Base-by-base conservation (phyloP, 2,329 filamentous ascomycete genomes). In the Aspergillus sp. region DNA sequence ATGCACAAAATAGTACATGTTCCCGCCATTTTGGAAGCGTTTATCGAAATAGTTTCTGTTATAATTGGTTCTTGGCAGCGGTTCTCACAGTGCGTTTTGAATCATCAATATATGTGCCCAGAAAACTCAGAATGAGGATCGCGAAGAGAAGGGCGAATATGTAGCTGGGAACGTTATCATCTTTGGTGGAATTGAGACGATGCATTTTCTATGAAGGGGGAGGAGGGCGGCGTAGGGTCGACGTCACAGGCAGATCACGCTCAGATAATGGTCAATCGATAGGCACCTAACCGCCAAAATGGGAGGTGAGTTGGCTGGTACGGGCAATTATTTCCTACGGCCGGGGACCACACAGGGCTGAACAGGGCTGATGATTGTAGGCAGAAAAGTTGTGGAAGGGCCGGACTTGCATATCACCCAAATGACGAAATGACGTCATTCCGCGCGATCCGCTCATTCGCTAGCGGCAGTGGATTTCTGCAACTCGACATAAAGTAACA, bases 1-100 rank as follows among this genome's bases (percentile, higher is more conserved):
- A 79, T 55, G 50, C 74, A 67, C 26, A 78, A 57, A 43, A 70
- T 71, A 16, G 74, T 73, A 46, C 60, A 62, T 11, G 63, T 56
- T 22, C 65, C 67, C n/a, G 65, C 64, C 65, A 70, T 70, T 42
- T 52, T 66, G 58, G 16, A 26, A 30, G 40, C 32, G 8, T 36
- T 11, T 16, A 42, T 9, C 10, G 13, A 10, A 8, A 20, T 32
- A 8, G 33, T 19, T 13, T 9, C 17, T 20, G 2, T 38, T n/a
- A 20, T 19, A 19, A 40, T 33, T 41, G 35, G 26, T 24, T n/a
- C 30, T 51, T 38, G 17, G 24, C 22, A 36, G 51, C 44, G 14
- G 47, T 19, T 45, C 56, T 54, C 19, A 40, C n/a, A 17, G 50
- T 41, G 14, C 46, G 52, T 49, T 60, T 57, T 32, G 53, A 58